phyloP scores from a whole-genome alignment of 2,329 filamentous ascomycete species.

The Periconia digitata region DNA sequence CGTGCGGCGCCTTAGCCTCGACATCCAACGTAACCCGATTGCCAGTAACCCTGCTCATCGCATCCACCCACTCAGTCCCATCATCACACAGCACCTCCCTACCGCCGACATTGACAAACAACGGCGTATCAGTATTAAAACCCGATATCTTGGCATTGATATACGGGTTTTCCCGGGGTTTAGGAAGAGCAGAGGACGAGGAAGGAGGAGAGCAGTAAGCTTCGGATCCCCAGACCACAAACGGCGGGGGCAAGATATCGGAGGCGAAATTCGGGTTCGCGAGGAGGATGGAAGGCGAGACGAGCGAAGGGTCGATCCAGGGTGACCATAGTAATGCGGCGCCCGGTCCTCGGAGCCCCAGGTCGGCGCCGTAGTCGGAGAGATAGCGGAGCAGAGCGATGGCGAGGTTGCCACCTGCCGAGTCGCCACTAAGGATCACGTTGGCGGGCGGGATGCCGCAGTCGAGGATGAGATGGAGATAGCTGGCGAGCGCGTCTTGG shows the following conservation, averaged over 20 bases:
- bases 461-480: conserved; percentile 49
- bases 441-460: conserved; percentile 43
- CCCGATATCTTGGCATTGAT: conserved; percentile 40
- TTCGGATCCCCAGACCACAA: conserved; percentile 48
- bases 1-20: conserved; percentile 48
- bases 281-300: conserved; percentile 24
- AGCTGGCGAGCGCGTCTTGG: conserved; percentile 52
- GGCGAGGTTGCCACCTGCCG: conserved; percentile 52
- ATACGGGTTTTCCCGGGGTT: conserved; percentile 35
- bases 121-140: conserved; percentile 43
- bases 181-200: conserved; percentile 18
- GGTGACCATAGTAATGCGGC: conserved; percentile 49
- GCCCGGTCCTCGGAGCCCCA: conserved; percentile 38
- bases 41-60: conserved; percentile 40
- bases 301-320: conserved; percentile 43
- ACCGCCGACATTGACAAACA: conserved; percentile 47
- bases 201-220: conserved; percentile 23
- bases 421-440: conserved; percentile 53
- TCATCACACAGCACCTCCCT: conserved; percentile 49
- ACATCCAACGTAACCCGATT: conserved; percentile 47
- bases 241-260: conserved; percentile 46
- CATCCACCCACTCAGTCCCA: conserved; percentile 39
- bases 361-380: conserved; percentile 39
- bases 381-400: conserved; percentile 53
- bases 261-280: conserved; percentile 38